Conservation (phyloP, 31 red algal genomes). For the Odonthalia washingtoniensis region DNA sequence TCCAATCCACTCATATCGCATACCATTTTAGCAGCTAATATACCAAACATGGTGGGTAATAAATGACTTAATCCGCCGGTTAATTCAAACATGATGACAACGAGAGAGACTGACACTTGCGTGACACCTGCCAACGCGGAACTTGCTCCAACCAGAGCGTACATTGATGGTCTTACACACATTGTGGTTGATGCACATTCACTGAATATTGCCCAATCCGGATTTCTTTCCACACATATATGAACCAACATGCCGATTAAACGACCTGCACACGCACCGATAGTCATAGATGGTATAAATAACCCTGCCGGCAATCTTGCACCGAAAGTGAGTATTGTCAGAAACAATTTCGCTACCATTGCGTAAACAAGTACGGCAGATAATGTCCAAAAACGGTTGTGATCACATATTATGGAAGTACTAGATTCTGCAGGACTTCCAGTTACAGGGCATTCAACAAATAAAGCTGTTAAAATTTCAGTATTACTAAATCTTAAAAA, state of each 20-base stretch:
- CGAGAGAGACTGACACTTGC: constrained; percentile 86
- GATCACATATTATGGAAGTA: constrained; percentile 59
- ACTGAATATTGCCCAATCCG: constrained; percentile 65
- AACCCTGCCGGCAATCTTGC: constrained; percentile 78
- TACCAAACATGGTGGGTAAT: constrained; percentile 84
- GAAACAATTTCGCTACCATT: constrained; percentile 68
- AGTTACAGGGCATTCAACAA: constrained; percentile 57
- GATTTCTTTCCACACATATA: constrained; percentile 32
- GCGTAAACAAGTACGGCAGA: constrained; percentile 63
- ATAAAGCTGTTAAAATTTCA: constrained; percentile 74
- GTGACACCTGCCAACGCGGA: constrained; percentile 83
- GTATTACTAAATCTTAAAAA: constrained; percentile 77
- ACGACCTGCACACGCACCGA: constrained; percentile 79
- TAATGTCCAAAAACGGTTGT: constrained; percentile 39
- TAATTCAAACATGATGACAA: constrained; percentile 93
- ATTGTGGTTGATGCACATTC: constrained; percentile 75
- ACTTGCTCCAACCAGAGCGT: constrained; percentile 78
- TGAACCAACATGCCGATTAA: constrained; percentile 69
- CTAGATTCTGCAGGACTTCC: constrained; percentile 31
- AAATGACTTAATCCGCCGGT: constrained; percentile 79
- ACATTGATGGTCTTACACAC: constrained; percentile 86
- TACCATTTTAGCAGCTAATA: constrained; percentile 86
- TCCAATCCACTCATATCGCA: constrained; percentile 62
- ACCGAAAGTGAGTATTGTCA: constrained; percentile 84
- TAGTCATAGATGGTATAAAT: constrained; percentile 90